Percentiles rank a stretch among this genome's conserved stretches.
These are phyloP conservation scores for Coemansia sp. DNA, from an alignment of 192 early-diverging fungal genomes.

Conservation along the genomic window DNA sequence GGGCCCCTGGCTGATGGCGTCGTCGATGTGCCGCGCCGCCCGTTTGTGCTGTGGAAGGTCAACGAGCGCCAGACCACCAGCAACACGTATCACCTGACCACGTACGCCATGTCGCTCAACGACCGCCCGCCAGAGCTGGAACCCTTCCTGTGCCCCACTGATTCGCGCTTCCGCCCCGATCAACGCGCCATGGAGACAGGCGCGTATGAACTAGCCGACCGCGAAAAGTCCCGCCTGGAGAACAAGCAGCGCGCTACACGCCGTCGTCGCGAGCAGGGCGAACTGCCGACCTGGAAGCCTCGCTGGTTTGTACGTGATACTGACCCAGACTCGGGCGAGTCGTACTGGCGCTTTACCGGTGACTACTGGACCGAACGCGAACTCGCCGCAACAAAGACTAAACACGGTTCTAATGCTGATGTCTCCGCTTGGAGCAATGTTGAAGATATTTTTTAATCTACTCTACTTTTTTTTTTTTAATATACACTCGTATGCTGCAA, in stretches of 20 bases:
- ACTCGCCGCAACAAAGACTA: slow-evolving; percentile 24
- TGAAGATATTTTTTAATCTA: slow-evolving; percentile 40
- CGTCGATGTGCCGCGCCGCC: slow-evolving; percentile 36
- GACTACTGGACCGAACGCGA: slow-evolving; percentile 72
- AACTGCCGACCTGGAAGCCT: slow-evolving; percentile 56
- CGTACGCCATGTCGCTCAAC: slow-evolving; percentile 74
- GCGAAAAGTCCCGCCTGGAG: slow-evolving; percentile 70
- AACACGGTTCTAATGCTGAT: not conserved
- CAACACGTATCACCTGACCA: slow-evolving; percentile 71
- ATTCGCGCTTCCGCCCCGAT: slow-evolving; percentile 80
- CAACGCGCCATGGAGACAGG: slow-evolving; percentile 83
- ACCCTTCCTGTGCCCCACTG: slow-evolving; percentile 67
- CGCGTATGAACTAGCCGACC: slow-evolving; percentile 71
- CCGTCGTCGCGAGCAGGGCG: slow-evolving; percentile 56
- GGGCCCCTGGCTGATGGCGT: not conserved
- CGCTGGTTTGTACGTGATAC: slow-evolving; percentile 73
- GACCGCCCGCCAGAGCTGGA: slow-evolving; percentile 57
- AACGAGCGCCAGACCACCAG: slow-evolving; percentile 48
- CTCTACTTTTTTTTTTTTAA: not conserved
- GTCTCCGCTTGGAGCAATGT: slow-evolving; percentile 26
- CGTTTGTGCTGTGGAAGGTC: slow-evolving; percentile 63
- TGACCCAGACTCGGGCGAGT: slow-evolving; percentile 67
- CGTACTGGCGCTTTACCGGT: slow-evolving; percentile 58
- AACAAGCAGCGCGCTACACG: slow-evolving; percentile 68
- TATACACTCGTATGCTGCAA: slow-evolving; percentile 15